A percentile compares a stretch with the other conserved stretches of the same genome.
Evolutionary conservation across 2,329 filamentous ascomycete species (phyloP).

Genomic region (Orbilia ellipsospora): DNA sequence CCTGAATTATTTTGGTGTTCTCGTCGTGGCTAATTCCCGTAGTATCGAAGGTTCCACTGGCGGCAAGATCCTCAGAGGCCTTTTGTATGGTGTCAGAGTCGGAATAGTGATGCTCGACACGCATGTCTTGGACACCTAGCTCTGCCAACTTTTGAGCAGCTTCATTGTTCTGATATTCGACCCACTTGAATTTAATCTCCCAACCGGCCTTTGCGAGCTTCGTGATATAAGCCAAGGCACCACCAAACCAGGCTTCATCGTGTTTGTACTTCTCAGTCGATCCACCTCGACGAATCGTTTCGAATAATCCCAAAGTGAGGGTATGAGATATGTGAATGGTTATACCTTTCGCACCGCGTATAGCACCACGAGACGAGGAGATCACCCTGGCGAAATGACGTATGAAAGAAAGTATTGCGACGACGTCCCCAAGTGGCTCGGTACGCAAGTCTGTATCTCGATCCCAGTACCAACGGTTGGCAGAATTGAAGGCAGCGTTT

Average conservation of each 20-base stretch:
- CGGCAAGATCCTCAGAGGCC: conserved; percentile 33
- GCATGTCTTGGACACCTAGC: not conserved
- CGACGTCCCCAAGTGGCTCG: conserved; percentile 36
- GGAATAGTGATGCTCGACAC: not conserved
- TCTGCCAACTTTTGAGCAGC: conserved; percentile 21
- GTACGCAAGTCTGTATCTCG: conserved; percentile 24
- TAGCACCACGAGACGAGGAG: conserved; percentile 23
- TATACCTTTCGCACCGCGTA: conserved; percentile 37
- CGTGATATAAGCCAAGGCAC: conserved; percentile 1
- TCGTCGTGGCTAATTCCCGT: conserved; percentile 41
- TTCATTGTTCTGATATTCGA: conserved; percentile 16
- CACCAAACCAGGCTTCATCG: conserved; percentile 25
- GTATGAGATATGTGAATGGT: conserved; percentile 33
- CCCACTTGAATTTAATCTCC: conserved; percentile 31
- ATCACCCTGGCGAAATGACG: conserved; percentile 14
- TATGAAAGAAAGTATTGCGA: conserved; percentile 23
- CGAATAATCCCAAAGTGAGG: conserved; percentile 20
- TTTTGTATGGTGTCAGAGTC: conserved; percentile 14
- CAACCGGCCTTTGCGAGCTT: conserved; percentile 28
- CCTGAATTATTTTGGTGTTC: conserved; percentile 26
- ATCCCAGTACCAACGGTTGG: conserved; percentile 31
- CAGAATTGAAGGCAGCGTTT: conserved; percentile 22
- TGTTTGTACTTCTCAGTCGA: conserved; percentile 11
- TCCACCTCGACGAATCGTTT: conserved; percentile 21
- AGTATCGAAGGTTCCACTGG: conserved; percentile 12